A percentile compares a stretch with the other conserved stretches of the same genome.
Conservation (phyloP, 1,139 yeast genomes). For the Pichia sp. region DNA sequence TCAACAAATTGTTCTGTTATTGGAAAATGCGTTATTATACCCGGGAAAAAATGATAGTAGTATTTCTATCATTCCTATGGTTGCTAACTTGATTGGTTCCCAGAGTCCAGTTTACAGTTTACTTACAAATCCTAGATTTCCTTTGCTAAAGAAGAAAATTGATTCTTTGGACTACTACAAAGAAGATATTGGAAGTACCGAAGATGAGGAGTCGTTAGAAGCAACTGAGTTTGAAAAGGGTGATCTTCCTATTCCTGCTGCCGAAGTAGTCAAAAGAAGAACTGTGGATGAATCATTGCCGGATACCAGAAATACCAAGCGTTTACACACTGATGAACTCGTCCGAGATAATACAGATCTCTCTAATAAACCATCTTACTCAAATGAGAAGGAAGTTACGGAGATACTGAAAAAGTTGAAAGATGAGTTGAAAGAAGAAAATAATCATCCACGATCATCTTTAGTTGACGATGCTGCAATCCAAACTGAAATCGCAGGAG, state of each 20-base stretch:
- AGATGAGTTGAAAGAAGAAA: constrained; percentile 7
- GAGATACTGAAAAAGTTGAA: constrained; percentile 11
- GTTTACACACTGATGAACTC: constrained; percentile 6
- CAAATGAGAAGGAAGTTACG: constrained; percentile 10
- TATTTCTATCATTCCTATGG: constrained; percentile 58
- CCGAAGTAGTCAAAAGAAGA: constrained; percentile 7
- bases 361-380: constrained; percentile 18
- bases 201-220: constrained; percentile 15
- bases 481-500: constrained; percentile 4
- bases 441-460: neutral
- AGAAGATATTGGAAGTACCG: constrained; percentile 14
- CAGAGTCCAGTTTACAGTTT: constrained; percentile 44
- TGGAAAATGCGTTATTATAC: constrained; percentile 52
- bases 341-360: constrained; percentile 14
- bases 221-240: constrained; percentile 6
- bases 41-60: constrained; percentile 46
- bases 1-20: constrained; percentile 36
- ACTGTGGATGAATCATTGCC: constrained; percentile 7
- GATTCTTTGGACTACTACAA: constrained; percentile 19
- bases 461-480: constrained; percentile 2
- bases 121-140: constrained; percentile 74
- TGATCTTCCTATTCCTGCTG: neutral
- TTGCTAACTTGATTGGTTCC: constrained; percentile 43
- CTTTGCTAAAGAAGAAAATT: constrained; percentile 40
- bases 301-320: constrained; percentile 5